These are phyloP conservation scores for Jatropha multifida DNA, from an alignment of 441 rosid genomes.

Conservation along the genomic window DNA sequence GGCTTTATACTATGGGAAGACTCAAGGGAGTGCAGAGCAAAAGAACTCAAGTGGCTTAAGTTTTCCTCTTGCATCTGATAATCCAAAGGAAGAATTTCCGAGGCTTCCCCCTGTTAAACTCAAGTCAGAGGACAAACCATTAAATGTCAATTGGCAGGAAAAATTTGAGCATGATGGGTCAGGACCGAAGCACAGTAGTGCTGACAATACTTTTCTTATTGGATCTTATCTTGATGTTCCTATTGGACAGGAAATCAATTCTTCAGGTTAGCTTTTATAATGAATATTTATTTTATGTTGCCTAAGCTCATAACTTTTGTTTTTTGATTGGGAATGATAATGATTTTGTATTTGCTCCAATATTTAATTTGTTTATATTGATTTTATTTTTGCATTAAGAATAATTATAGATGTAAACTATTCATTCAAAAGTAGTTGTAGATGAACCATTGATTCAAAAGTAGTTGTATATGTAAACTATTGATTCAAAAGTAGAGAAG, in stretches of 20 bases:
- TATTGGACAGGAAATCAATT: constrained; percentile 79
- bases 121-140: constrained; percentile 79
- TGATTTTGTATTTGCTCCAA: neutral
- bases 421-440: neutral
- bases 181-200: constrained; percentile 45
- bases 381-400: neutral
- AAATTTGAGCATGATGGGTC: constrained; percentile 68
- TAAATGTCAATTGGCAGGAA: constrained; percentile 71
- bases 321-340: neutral
- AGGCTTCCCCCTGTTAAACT: constrained; percentile 87
- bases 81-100: constrained; percentile 73
- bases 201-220: constrained; percentile 59
- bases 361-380: neutral
- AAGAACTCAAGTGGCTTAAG: constrained; percentile 40
- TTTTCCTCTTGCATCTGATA: constrained; percentile 50
- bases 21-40: constrained; percentile 50
- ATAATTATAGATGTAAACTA: too few relatives aligned
- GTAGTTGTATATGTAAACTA: neutral
- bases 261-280: constrained; percentile 63
- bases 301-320: neutral
- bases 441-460: neutral
- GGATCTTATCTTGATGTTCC: constrained; percentile 93
- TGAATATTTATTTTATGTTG: constrained; percentile 3
- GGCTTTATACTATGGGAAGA: constrained; percentile 58
- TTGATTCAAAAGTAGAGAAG: neutral